These are phyloP conservation scores for Tetracladium setigerum DNA, from an alignment of 495 filamentous ascomycete species.

Conservation along the genomic window DNA sequence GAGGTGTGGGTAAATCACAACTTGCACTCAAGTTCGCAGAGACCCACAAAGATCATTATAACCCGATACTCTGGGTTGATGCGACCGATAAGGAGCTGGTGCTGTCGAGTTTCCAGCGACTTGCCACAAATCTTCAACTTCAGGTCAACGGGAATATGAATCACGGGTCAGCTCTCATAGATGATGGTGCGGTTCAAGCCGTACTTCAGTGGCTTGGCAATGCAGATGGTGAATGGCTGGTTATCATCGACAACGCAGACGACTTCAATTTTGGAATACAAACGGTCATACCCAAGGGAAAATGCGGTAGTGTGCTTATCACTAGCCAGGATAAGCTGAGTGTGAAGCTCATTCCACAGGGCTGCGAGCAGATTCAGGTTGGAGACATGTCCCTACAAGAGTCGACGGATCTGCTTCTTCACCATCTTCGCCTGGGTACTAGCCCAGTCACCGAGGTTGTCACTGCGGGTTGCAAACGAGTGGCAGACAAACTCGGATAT, in stretches of 20 bases:
- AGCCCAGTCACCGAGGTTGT: neutral
- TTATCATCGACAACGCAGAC: conserved; percentile 24
- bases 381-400: neutral
- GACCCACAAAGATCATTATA: conserved; percentile 15
- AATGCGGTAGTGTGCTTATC: conserved; percentile 20
- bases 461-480: neutral
- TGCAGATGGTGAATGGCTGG: conserved; percentile 23
- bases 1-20: conserved; percentile 13
- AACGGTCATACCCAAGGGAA: conserved; percentile 21
- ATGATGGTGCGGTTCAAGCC: conserved; percentile 12
- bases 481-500: conserved; percentile 13
- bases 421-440: neutral
- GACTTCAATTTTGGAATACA: conserved; percentile 21
- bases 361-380: neutral
- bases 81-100: conserved; percentile 20
- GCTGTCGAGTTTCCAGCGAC: conserved; percentile 23
- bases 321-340: conserved; percentile 21
- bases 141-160: conserved; percentile 13
- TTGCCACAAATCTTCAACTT: conserved; percentile 19
- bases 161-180: conserved; percentile 13
- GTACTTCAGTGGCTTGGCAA: conserved; percentile 24
- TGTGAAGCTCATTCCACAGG: conserved; percentile 13
- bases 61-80: conserved; percentile 24
- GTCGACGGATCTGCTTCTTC: neutral
- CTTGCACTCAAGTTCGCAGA: conserved; percentile 4